A percentile compares a stretch with the other conserved stretches of the same genome.
Conservation (phyloP, 169 alveolate species). For the Plasmodium chabaudi region DNA sequence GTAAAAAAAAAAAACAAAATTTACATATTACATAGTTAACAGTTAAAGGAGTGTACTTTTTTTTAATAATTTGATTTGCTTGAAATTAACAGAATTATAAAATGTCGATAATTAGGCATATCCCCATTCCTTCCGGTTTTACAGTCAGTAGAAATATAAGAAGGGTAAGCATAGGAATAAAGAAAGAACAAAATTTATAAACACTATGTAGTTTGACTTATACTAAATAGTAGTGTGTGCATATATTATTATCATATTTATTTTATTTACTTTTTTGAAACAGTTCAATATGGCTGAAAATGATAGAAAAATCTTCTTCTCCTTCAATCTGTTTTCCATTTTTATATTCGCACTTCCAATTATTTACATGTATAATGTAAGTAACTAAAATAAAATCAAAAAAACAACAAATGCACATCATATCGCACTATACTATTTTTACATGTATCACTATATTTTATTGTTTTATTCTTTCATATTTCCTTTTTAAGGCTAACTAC, state of each 20-base stretch:
- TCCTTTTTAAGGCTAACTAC: constrained; percentile 67
- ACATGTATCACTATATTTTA: neutral
- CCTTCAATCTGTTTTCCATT: constrained; percentile 47
- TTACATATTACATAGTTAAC: no score
- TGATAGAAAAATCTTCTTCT: constrained; percentile 60
- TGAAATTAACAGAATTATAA: neutral
- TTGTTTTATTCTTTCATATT: constrained; percentile 23
- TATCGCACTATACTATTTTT: neutral
- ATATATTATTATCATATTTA: neutral
- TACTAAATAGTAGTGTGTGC: neutral
- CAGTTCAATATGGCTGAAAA: constrained; percentile 76
- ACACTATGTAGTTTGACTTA: neutral
- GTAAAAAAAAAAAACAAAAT: no score
- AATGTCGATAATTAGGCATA: constrained; percentile 6
- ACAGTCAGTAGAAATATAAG: constrained; percentile 22
- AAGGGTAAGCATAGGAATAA: constrained; percentile 4
- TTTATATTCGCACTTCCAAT: constrained; percentile 40
- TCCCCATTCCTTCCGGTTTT: constrained; percentile 39
- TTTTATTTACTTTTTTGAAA: neutral
- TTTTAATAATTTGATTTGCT: no score
- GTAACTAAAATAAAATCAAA: constrained; percentile 6
- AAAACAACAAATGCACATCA: neutral
- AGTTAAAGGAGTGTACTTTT: no score
- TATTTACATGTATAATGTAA: constrained; percentile 42
- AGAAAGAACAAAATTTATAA: constrained; percentile 2